Conservation (phyloP, 1,284 basidiomycete species). For the Sutorius eximius region DNA sequence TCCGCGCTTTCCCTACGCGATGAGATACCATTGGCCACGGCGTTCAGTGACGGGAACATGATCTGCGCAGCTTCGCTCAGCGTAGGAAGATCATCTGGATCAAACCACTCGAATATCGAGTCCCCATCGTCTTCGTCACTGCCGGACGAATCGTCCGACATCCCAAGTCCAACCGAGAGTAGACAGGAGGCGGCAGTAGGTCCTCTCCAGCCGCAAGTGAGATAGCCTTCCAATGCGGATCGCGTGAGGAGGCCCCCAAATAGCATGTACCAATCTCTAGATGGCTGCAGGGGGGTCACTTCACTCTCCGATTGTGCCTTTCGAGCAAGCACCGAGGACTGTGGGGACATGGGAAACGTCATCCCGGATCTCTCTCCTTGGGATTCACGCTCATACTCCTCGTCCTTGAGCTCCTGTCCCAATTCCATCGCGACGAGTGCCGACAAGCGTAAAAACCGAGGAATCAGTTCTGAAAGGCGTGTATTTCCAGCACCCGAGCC, state of each 20-base stretch:
- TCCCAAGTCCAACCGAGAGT: constrained; percentile 68
- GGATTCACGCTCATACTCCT: constrained; percentile 37
- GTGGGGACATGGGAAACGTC: constrained; percentile 16
- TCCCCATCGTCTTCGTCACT: constrained; percentile 36
- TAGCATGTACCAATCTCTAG: constrained; percentile 77
- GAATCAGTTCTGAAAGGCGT: constrained; percentile 66
- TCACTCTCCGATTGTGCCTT: constrained; percentile 39
- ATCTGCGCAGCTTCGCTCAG: constrained; percentile 63
- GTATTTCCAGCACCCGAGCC: constrained; percentile 54
- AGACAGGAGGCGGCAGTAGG: constrained; percentile 68
- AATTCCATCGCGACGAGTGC: constrained; percentile 74
- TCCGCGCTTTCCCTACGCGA: constrained; percentile 46
- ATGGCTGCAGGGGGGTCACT: constrained; percentile 58
- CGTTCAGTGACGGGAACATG: constrained; percentile 62
- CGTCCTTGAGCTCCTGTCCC: constrained; percentile 57
- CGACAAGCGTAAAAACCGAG: constrained; percentile 70
- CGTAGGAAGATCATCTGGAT: constrained; percentile 74
- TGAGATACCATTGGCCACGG: constrained; percentile 24
- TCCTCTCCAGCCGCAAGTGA: constrained; percentile 76
- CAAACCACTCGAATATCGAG: constrained; percentile 56
- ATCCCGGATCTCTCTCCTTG: constrained; percentile 14
- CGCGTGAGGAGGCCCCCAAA: constrained; percentile 73
- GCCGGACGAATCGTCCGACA: constrained; percentile 27
- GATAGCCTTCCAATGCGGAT: constrained; percentile 78
- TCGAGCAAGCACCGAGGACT: constrained; percentile 8